A percentile compares a stretch with the other conserved stretches of the same genome.
Evolutionary conservation across 2,329 filamentous ascomycete genomes (phyloP).

Genomic region (Epichloe gansuensis): DNA sequence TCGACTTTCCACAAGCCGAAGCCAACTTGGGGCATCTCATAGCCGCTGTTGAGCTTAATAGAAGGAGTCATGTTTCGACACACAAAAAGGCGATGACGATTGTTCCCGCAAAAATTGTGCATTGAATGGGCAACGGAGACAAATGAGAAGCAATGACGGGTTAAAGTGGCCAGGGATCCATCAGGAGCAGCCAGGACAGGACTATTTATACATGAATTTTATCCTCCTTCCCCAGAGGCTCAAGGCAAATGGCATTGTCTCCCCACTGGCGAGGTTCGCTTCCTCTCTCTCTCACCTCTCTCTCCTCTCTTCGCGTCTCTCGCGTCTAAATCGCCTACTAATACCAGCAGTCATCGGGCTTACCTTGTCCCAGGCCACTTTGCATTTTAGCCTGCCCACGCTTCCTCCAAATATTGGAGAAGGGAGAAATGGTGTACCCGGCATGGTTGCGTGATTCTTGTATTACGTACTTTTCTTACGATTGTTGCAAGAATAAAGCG

Average conservation of each 20-base stretch:
- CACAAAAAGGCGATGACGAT: neutral
- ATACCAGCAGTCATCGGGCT: neutral
- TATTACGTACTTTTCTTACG: no score
- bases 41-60: constrained; percentile 51
- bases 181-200: neutral
- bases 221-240: neutral
- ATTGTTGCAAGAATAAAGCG: no score
- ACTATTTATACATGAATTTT: neutral
- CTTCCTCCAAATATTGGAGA: neutral
- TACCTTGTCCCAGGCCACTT: neutral
- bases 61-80: constrained; percentile 17
- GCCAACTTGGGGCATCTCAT: constrained; percentile 62
- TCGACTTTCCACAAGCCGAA: constrained; percentile 78
- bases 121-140: neutral
- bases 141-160: neutral
- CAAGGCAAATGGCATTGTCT: neutral
- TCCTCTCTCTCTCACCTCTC: neutral
- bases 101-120: neutral
- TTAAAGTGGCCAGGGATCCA: neutral
- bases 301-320: no score
- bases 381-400: constrained; percentile 2
- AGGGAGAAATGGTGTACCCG: neutral
- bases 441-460: neutral
- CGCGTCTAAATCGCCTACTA: no score
- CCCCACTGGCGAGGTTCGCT: neutral